Evolutionary conservation across 73 alveolate genomes (phyloP), one percentile per base, ranked within the genome.

Genomic region (Tetrahymena thermophila): DNA sequence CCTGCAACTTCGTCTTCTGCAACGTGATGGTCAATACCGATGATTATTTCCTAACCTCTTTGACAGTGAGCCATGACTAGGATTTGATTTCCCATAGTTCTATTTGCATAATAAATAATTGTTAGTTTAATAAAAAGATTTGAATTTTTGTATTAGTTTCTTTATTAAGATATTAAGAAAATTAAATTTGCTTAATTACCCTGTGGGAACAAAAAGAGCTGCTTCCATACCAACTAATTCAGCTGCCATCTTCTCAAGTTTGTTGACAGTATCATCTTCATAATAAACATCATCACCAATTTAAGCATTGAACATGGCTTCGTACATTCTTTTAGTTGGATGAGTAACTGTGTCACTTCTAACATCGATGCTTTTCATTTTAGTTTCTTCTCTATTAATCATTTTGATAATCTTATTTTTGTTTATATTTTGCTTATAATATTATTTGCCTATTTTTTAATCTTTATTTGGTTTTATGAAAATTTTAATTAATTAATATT

Each of bases 291-390:
- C 98, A 43, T 96, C 98, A 17, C 98, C 98, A 4, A 95, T 89
- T n/a, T 23, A 28, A 23, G 97, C 85, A 10, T 93, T 95, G 85
- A 28, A 35, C 97, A 96, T 96, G 21, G 97, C 96, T 57, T 95
- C 96, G n/a, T 83, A 85, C 97, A 96, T 94, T 34, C 85, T 28
- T 89, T 35, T 55, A 21, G 97, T 37, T 21, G 98, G 98, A 23
- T 94, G 85, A 34, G 98, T 96, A 17, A 95, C 96, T 15, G 98
- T 96, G 56, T 96, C 98, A 25, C 96, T 94, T 85, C 96, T 94
- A 25, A 96, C 56, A 89, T 96, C 97, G 44, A 96, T 96, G 93
- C 13, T n/a, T 10, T 71, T 71, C 85, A 71, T 38, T 31, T 50
- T 8, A 16, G 85, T 38, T 38, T 34, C 96, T 85, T 35, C 71